Conservation (phyloP, 2,329 filamentous ascomycete genomes). For the Alternaria ethzedia region DNA sequence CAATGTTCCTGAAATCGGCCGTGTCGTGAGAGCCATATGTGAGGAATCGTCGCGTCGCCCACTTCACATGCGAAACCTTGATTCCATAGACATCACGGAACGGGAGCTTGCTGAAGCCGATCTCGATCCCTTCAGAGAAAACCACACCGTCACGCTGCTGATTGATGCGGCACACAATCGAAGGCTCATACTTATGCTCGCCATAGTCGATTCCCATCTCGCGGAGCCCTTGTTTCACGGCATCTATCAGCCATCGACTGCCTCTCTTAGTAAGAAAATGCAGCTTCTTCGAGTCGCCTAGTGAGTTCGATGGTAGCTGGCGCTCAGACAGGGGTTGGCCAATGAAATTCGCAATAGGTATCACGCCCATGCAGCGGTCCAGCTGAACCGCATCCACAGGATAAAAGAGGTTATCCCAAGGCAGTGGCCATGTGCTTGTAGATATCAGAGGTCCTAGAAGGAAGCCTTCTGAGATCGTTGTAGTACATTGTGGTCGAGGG, state of each 20-base stretch:
- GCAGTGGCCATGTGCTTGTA: constrained; percentile 30
- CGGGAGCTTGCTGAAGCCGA: constrained; percentile 34
- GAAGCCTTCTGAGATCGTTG: constrained; percentile 25
- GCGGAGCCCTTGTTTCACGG: constrained; percentile 27
- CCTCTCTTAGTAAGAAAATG: constrained; percentile 34
- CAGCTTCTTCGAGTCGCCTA: constrained; percentile 33
- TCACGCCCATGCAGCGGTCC: constrained; percentile 19
- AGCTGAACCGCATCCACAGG: constrained; percentile 26
- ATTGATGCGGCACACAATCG: constrained; percentile 30
- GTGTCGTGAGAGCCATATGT: constrained; percentile 4
- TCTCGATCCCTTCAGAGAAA: constrained; percentile 27
- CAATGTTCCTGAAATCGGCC: constrained; percentile 23
- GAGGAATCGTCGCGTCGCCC: constrained; percentile 22
- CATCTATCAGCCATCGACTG: constrained; percentile 34
- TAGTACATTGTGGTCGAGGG: constrained; percentile 13
- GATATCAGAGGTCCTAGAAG: constrained; percentile 30
- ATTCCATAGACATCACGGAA: constrained; percentile 35
- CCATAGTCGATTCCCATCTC: constrained; percentile 32
- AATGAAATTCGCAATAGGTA: not conserved
- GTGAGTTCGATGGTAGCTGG: constrained; percentile 18
- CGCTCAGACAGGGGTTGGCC: constrained; percentile 10
- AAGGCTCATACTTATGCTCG: constrained; percentile 15
- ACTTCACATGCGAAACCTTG: constrained; percentile 25
- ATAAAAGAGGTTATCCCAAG: constrained; percentile 35
- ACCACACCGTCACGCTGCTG: constrained; percentile 29